These are phyloP conservation scores for Capsicum baccatum DNA, from an alignment of 257 asterid genomes.

Conservation along the genomic window DNA sequence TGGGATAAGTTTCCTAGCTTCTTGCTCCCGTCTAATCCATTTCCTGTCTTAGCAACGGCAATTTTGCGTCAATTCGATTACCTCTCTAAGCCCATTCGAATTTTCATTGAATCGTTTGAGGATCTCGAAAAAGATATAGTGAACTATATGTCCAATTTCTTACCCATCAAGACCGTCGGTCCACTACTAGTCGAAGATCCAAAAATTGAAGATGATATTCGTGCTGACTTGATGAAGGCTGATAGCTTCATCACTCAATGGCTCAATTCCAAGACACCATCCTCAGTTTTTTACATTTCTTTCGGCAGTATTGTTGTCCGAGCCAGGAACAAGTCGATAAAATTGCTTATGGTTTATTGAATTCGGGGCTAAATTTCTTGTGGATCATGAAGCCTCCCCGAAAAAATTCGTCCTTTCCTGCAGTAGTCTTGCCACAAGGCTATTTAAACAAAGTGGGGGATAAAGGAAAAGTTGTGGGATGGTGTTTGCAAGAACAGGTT, in stretches of 20 bases:
- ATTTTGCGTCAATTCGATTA: neutral
- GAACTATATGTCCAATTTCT: neutral
- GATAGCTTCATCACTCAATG: constrained; percentile 30
- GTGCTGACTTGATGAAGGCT: neutral
- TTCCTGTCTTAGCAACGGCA: neutral
- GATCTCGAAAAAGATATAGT: neutral
- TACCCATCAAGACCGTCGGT: neutral
- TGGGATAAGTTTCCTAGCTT: constrained; percentile 31
- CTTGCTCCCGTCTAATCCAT: constrained; percentile 26
- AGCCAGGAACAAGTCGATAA: constrained; percentile 35
- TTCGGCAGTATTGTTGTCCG: constrained; percentile 36
- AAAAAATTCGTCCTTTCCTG: neutral
- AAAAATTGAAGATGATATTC: neutral
- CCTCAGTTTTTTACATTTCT: constrained; percentile 40
- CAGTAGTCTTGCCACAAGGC: constrained; percentile 9
- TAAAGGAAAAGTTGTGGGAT: constrained; percentile 35
- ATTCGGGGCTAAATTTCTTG: constrained; percentile 27
- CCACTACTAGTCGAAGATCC: neutral
- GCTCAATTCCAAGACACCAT: constrained; percentile 36
- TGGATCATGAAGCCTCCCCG: constrained; percentile 36
- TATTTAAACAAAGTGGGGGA: constrained; percentile 30
- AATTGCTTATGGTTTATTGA: constrained; percentile 32
- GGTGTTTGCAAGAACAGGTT: constrained; percentile 36
- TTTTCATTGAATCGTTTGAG: neutral
- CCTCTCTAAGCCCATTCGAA: neutral